Conservation (phyloP, 495 filamentous ascomycete genomes). For the Xylaria cubensis region DNA sequence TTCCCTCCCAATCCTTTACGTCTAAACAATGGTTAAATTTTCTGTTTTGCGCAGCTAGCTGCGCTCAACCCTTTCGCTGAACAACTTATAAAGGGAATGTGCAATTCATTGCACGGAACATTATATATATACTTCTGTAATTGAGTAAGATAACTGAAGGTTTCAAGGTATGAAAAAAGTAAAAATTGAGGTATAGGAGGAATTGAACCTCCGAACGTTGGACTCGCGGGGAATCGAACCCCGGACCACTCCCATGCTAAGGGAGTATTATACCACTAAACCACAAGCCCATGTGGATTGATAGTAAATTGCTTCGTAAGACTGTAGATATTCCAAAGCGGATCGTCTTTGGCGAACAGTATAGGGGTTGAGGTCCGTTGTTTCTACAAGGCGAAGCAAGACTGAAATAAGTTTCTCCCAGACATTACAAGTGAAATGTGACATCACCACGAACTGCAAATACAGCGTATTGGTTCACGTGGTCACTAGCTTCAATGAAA, state of each 20-base stretch:
- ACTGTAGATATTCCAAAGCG: not conserved
- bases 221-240: slow-evolving; percentile 65
- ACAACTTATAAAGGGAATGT: no score
- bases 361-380: no score
- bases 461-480: no score
- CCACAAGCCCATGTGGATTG: slow-evolving; percentile 26
- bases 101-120: not conserved
- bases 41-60: not conserved
- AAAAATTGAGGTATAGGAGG: slow-evolving; percentile 24
- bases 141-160: not conserved
- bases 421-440: no score
- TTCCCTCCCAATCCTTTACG: not conserved
- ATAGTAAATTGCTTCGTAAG: not conserved
- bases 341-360: not conserved
- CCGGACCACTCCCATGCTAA: slow-evolving; percentile 57
- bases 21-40: not conserved
- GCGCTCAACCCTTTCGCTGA: not conserved
- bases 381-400: no score
- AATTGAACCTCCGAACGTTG: slow-evolving; percentile 32
- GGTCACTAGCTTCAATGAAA: no score
- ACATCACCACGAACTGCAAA: no score
- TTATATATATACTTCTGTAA: not conserved
- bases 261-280: slow-evolving; percentile 33
- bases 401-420: no score
- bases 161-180: not conserved